Conservation (phyloP, 192 early-diverging fungal species). For the Backusella macrospora region DNA sequence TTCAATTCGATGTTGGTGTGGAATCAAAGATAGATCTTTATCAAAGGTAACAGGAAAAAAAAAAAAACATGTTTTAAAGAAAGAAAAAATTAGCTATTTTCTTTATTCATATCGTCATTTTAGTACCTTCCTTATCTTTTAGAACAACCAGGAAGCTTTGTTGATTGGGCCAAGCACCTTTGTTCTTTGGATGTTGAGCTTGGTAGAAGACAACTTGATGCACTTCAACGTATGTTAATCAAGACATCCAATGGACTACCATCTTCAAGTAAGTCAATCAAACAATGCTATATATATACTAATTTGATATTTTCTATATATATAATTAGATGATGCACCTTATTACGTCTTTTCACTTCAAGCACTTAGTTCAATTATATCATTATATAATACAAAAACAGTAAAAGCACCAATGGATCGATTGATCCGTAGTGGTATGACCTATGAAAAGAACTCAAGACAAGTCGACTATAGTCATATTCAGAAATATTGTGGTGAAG, state of each 20-base stretch:
- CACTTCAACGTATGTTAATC: conserved; percentile 42
- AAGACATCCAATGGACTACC: conserved; percentile 41
- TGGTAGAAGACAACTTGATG: conserved; percentile 44
- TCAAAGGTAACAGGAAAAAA: conserved; percentile 34
- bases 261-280: conserved; percentile 23
- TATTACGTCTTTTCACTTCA: conserved; percentile 39
- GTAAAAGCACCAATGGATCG: conserved; percentile 46
- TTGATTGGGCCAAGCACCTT: conserved; percentile 47
- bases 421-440: conserved; percentile 39
- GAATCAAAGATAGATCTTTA: conserved; percentile 44
- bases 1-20: conserved; percentile 47
- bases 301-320: background rate
- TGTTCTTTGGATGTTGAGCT: conserved; percentile 25
- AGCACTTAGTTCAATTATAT: conserved; percentile 32
- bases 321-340: background rate
- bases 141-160: conserved; percentile 36
- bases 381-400: conserved; percentile 18
- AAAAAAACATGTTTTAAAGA: background rate
- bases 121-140: conserved; percentile 48
- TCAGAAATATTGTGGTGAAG: conserved; percentile 35
- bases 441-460: conserved; percentile 43
- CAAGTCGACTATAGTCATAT: conserved; percentile 25
- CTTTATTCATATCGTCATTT: background rate
- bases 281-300: background rate
- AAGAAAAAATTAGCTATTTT: background rate